Base-by-base conservation (phyloP, 805 yeast genomes). In the Komagataella phaffii region DNA sequence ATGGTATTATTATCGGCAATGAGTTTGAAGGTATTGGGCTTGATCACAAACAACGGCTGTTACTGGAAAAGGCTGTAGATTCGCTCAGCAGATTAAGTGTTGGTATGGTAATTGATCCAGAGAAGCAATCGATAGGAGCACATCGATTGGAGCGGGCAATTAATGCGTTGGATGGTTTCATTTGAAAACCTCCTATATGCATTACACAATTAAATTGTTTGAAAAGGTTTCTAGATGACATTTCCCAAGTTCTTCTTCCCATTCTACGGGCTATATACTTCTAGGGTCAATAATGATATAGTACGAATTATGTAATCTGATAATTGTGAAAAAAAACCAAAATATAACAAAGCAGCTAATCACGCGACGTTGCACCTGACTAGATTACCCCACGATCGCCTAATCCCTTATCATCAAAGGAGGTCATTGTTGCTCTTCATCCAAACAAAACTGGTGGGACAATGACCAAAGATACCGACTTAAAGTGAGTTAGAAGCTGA, bases 21-120 rank as follows among this genome's bases (percentile, higher is more conserved):
- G 93, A 88, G 57, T 86, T 89, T 61, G 79, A 81, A 46, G 79
- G 79, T 50, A 67, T 90, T 53, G 85, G 84, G 44, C 72, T 89
- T 56, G 89, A 91, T 7, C 67, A 75, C 0, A 83, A 83, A 53
- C 96, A 89, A 60, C 84, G 85, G 57, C 83, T 79, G 58, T 72
- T 90, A 45, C 71, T 91, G 46, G 97, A 91, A 61, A 81, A 88
- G 64, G 80, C 91, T 49, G 85, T 91, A 3, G 96, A 89, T 60
- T 82, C 95, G 1, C 71, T 91, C 48, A 83, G 93, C 45, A 75
- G 93, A 58, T 74, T 93, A 53, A 88, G 96, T 2, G 88, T 90
- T 51, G 96, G 89, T 61, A 88, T 93, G 87, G 85, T 89, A 51
- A 63, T 87, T 52, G 96, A 91, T 64, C 88, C 88, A 24, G 79